A percentile compares a stretch with the other conserved stretches of the same genome.
Evolutionary conservation across 805 yeast species (phyloP).

Genomic region (Kluyveromyces wickerhamii): DNA sequence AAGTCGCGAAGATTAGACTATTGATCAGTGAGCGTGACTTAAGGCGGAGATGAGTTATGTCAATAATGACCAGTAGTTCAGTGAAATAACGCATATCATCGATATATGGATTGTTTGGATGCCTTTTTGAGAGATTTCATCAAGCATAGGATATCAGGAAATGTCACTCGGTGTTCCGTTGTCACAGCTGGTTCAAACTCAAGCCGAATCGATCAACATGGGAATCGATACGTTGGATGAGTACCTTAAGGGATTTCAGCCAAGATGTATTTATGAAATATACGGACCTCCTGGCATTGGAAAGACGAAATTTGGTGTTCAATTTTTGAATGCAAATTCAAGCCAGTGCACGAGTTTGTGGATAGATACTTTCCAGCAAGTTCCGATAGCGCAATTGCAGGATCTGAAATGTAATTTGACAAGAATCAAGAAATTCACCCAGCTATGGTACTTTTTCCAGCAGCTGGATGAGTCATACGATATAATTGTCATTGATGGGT

Average conservation of each 20-base stretch:
- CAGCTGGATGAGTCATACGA: constrained; percentile 12
- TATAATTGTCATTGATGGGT: constrained; percentile 25
- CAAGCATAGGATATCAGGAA: too few species aligned
- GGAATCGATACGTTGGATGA: constrained; percentile 21
- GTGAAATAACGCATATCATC: too few species aligned
- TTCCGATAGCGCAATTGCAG: constrained; percentile 6
- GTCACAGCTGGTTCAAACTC: constrained; percentile 25
- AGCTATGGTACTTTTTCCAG: constrained; percentile 21
- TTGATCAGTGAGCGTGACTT: too few species aligned
- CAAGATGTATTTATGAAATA: constrained; percentile 25
- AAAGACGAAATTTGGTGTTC: constrained; percentile 21
- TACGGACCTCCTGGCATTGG: constrained; percentile 31
- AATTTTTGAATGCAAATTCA: constrained; percentile 10
- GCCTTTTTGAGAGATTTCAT: too few species aligned
- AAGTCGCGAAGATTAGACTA: too few species aligned
- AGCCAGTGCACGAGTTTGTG: constrained; percentile 18
- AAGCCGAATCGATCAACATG: constrained; percentile 17
- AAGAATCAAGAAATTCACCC: constrained; percentile 18
- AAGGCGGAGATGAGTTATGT: too few species aligned
- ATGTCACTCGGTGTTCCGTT: constrained; percentile 30
- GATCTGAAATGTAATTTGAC: constrained; percentile 5
- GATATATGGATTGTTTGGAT: too few species aligned
- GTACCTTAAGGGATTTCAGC: constrained; percentile 21
- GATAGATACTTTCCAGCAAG: constrained; percentile 22
- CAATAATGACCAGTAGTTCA: too few species aligned